phyloP scores from a whole-genome alignment of 805 yeast genomes.

The Spathaspora gorwiae region DNA sequence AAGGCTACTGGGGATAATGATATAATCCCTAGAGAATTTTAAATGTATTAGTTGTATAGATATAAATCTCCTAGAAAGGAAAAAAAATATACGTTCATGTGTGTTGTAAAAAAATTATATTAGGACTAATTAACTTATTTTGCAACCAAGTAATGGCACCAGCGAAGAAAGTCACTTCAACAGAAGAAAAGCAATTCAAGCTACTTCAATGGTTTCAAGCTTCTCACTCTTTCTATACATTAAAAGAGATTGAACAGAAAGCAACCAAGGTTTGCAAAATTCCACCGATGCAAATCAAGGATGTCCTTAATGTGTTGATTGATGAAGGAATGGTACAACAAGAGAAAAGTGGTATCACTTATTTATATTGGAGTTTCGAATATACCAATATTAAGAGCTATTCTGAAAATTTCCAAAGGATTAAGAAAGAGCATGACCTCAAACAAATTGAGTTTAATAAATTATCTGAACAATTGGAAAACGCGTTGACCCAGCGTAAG shows the following conservation, averaged over 20 bases:
- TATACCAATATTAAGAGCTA: constrained; percentile 3
- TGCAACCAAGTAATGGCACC: constrained; percentile 1
- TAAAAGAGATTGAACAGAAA: constrained; percentile 48
- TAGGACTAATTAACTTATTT: too few relatives aligned
- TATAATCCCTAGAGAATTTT: too few relatives aligned
- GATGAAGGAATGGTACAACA: constrained; percentile 47
- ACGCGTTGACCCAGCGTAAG: background rate
- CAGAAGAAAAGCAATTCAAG: constrained; percentile 1
- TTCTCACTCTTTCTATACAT: constrained; percentile 31
- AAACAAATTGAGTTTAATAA: constrained; percentile 1
- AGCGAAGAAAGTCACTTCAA: background rate
- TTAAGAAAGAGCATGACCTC: constrained; percentile 6
- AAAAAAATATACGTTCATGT: too few relatives aligned
- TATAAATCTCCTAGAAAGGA: too few relatives aligned
- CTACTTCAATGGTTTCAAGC: constrained; percentile 5
- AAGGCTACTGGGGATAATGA: constrained; percentile 2
- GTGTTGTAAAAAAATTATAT: too few relatives aligned
- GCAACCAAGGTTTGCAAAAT: constrained; percentile 46
- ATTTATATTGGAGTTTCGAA: constrained; percentile 49
- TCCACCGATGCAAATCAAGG: constrained; percentile 53
- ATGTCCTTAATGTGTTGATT: constrained; percentile 39
- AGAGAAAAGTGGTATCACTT: constrained; percentile 53
- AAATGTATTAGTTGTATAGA: too few relatives aligned
- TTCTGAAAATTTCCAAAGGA: constrained; percentile 2
- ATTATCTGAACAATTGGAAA: constrained; percentile 10